Percentiles rank a stretch among this genome's conserved stretches.
Evolutionary conservation across 2,329 filamentous ascomycete species (phyloP).

Genomic region (Cytospora leucostoma): DNA sequence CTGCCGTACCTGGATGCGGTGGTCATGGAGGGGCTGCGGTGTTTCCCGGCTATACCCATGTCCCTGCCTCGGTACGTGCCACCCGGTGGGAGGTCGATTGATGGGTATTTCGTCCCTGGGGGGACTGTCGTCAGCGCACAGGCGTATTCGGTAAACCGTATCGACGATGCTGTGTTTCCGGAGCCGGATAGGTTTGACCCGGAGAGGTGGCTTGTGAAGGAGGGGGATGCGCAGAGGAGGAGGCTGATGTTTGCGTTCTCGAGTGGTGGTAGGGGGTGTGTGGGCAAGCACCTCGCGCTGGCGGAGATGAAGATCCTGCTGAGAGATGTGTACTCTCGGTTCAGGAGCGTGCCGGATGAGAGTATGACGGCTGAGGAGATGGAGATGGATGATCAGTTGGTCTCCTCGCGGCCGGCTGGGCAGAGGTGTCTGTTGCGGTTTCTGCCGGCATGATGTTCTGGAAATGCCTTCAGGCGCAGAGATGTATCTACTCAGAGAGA

Average conservation of each 20-base stretch:
- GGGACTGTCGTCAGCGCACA: conserved; percentile 62
- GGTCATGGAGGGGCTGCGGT: conserved; percentile 62
- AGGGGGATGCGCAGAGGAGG: conserved; percentile 71
- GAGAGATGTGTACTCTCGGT: conserved; percentile 62
- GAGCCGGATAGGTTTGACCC: conserved; percentile 77
- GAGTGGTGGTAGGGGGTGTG: conserved; percentile 64
- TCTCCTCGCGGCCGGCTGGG: conserved; percentile 63
- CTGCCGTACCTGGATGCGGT: conserved; percentile 64
- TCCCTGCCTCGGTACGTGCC: conserved; percentile 64
- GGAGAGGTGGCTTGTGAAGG: conserved; percentile 76
- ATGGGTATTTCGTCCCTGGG: conserved; percentile 55
- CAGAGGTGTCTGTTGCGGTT: conserved; percentile 61
- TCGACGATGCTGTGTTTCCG: conserved; percentile 69
- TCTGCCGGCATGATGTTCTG: conserved; percentile 33
- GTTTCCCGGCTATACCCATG: conserved; percentile 67
- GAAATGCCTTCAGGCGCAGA: neutral
- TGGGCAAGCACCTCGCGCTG: conserved; percentile 65
- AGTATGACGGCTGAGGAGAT: conserved; percentile 59
- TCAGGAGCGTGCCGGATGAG: conserved; percentile 55
- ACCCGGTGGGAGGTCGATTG: conserved; percentile 53
- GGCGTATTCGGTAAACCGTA: conserved; percentile 60
- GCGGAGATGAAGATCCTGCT: conserved; percentile 69
- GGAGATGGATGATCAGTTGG: conserved; percentile 67
- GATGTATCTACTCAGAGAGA: too few relatives aligned
- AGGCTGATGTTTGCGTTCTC: conserved; percentile 67